Percentiles rank a stretch among this genome's conserved stretches.
Conservation (phyloP, 768 basidiomycete genomes). For the Leccinum obscurum region DNA sequence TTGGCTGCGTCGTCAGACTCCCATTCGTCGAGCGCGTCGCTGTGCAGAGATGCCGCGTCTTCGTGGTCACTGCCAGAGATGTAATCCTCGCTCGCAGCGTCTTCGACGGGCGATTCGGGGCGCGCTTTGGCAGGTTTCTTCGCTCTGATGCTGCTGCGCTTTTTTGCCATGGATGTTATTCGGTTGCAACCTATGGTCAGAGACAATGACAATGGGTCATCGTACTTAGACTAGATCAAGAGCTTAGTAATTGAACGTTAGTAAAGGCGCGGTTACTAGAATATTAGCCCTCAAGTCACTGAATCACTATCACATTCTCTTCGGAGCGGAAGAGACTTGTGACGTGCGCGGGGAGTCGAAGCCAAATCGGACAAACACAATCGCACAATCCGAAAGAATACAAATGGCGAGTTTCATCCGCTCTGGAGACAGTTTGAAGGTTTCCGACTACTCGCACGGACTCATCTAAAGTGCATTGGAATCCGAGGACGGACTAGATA, state of each 20-base stretch:
- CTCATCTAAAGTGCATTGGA: not conserved
- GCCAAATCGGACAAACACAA: too few species aligned
- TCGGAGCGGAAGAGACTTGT: too few species aligned
- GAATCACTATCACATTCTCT: too few species aligned
- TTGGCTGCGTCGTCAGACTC: slow-evolving; percentile 28
- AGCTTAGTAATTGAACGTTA: not conserved
- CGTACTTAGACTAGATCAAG: too few species aligned
- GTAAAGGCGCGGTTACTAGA: too few species aligned
- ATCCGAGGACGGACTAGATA: not conserved
- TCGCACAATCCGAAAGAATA: too few species aligned
- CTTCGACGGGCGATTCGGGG: slow-evolving; percentile 9
- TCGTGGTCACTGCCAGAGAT: slow-evolving; percentile 14
- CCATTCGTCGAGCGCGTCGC: slow-evolving; percentile 46
- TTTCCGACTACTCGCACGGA: too few species aligned
- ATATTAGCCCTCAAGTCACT: too few species aligned
- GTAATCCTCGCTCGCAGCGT: slow-evolving; percentile 12
- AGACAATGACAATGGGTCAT: too few species aligned
- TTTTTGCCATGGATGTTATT: slow-evolving; percentile 20
- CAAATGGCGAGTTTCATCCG: too few species aligned
- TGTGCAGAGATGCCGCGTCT: slow-evolving; percentile 33
- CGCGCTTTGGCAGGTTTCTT: slow-evolving; percentile 4
- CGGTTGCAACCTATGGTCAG: not conserved
- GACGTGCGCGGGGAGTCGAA: too few species aligned
- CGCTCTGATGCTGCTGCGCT: slow-evolving; percentile 11
- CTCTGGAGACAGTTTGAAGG: too few species aligned